Evolutionary conservation across 441 rosid genomes (phyloP), one percentile per base, ranked within the genome.

Genomic region (Macaranga tanarius): DNA sequence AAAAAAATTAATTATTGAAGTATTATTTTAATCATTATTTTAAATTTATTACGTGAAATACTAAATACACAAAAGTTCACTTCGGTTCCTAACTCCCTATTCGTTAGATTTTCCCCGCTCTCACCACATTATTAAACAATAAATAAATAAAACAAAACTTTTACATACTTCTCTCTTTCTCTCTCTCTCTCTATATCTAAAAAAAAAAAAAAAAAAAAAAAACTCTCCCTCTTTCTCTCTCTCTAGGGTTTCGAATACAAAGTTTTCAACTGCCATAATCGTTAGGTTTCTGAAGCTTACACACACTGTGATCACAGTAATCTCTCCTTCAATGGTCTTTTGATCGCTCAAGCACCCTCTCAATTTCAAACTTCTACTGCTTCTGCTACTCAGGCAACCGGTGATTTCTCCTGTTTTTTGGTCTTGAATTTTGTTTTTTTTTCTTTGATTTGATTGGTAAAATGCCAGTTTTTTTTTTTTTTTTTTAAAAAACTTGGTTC

Each of bases 221-320:
- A 42, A 3, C 47, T 16, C 60, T 34, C 73, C 6, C 38, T 34
- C 70, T 44, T 67, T 67, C 25, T 10, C 73, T 80, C 65, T 44
- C 79, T 85, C 77, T 78, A 83, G 84, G 85, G 84, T 83, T 83
- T 81, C 78, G 64, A 76, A 71, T 28, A 8, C 34, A 11, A 42
- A 20, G 50, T 75, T 34, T 34, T 34, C 38, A 34, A 34, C 38
- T 5, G 52, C 44, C 45, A 34, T 66, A 48, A 67, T 76, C 25
- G 55, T 19, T 44, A 76, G 68, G 76, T 59, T 75, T 59, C 70
- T 38, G 13, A 72, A 16, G 56, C 76, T 70, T 65, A 8, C 50
- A 1, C 60, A 1, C 28, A 56, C 42, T 45, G 25, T n/a, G 6
- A 23, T 16, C 6, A 28, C 38, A 45, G 58, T 62, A 59, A 38